Evolutionary conservation across 257 asterid genomes (phyloP).

Genomic region (Eucommia ulmoides): DNA sequence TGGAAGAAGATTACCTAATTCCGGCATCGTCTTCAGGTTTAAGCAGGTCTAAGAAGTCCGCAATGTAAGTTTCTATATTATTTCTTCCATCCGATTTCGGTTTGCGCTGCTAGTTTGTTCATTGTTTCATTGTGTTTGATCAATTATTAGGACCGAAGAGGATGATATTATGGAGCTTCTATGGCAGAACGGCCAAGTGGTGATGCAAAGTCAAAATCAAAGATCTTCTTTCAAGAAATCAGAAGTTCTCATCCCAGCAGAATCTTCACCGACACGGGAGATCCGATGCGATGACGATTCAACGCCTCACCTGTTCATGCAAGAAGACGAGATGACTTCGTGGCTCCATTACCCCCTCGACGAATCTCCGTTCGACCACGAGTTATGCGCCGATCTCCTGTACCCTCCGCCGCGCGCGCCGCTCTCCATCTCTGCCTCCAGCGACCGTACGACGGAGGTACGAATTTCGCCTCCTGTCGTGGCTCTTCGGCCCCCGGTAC

Average conservation of each 20-base stretch:
- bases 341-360: constrained; percentile 81
- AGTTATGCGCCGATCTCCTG: constrained; percentile 54
- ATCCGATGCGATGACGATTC: constrained; percentile 26
- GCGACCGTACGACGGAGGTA: constrained; percentile 12
- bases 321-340: constrained; percentile 81
- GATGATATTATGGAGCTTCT: constrained; percentile 58
- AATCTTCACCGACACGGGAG: constrained; percentile 22
- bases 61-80: constrained; percentile 24
- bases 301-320: constrained; percentile 55
- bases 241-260: constrained; percentile 23
- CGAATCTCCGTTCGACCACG: constrained; percentile 59
- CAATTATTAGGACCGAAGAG: constrained; percentile 22
- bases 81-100: not conserved
- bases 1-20: constrained; percentile 34
- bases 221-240: constrained; percentile 26
- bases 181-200: constrained; percentile 68
- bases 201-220: constrained; percentile 55
- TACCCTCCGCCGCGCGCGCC: constrained; percentile 29
- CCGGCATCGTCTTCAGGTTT: constrained; percentile 21
- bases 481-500: constrained; percentile 25
- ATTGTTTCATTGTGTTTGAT: not conserved
- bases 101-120: not conserved
- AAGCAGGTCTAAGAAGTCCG: constrained; percentile 21
- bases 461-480: constrained; percentile 1
- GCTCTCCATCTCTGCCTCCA: constrained; percentile 12